phyloP scores from a whole-genome alignment of 2,329 filamentous ascomycete species.

The Monilinia fructicola region DNA sequence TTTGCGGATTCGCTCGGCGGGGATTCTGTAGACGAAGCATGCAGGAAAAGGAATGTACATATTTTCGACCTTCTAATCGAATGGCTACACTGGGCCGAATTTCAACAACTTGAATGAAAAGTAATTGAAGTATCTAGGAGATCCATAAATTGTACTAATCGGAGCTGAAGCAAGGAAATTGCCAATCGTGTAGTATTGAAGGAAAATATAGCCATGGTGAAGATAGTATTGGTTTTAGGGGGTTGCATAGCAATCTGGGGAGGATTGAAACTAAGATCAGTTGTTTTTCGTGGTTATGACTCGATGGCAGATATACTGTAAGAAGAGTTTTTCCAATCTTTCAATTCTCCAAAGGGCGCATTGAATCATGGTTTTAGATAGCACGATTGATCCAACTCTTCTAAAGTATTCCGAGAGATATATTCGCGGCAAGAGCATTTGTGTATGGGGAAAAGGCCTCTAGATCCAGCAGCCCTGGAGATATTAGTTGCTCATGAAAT shows the following conservation, averaged over 20 bases:
- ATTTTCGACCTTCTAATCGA: conserved; percentile 16
- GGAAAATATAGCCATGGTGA: neutral
- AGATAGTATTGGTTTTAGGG: neutral
- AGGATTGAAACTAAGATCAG: neutral
- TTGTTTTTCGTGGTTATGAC: neutral
- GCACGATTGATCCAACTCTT: neutral
- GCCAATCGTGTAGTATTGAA: neutral
- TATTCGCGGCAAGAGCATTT: neutral
- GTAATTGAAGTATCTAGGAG: neutral
- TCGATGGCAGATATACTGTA: conserved; percentile 8
- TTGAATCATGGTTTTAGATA: neutral
- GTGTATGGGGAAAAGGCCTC: neutral
- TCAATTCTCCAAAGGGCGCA: neutral
- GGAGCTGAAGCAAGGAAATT: conserved; percentile 1
- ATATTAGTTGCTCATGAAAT: too few relatives aligned
- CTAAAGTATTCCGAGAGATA: neutral
- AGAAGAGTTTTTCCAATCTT: neutral
- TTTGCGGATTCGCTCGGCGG: neutral
- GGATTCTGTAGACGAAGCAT: neutral
- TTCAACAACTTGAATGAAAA: neutral
- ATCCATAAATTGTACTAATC: neutral
- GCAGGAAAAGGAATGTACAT: neutral
- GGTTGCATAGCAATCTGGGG: neutral
- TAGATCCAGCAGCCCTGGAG: too few relatives aligned
- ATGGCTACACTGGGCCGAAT: neutral